Evolutionary conservation across 352 stramenopile genomes (phyloP).

Genomic region (Globisporangium echinulatum): DNA sequence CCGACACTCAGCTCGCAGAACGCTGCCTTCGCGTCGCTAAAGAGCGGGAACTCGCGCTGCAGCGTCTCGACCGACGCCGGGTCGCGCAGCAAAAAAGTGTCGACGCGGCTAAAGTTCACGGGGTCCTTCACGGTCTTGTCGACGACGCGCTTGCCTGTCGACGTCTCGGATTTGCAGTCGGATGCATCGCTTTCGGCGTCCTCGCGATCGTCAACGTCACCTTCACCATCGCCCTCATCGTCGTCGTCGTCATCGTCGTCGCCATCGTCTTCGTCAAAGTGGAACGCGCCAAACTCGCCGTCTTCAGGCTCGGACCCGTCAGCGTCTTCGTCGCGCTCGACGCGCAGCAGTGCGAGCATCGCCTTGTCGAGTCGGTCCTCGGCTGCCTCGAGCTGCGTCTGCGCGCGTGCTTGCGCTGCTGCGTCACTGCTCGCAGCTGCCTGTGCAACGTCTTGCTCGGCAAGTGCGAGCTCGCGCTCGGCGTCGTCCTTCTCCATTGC

Average conservation of each 20-base stretch:
- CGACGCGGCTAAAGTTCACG: conserved; percentile 70
- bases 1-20: conserved; percentile 83
- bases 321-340: conserved; percentile 34
- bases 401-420: conserved; percentile 34
- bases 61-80: conserved; percentile 24
- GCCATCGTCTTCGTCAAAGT: conserved; percentile 48
- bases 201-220: conserved; percentile 33
- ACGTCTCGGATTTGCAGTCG: neutral
- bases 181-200: neutral
- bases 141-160: conserved; percentile 14
- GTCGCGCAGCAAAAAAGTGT: conserved; percentile 40
- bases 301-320: conserved; percentile 25
- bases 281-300: conserved; percentile 43
- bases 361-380: conserved; percentile 63
- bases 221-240: conserved; percentile 43
- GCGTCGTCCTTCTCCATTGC: conserved; percentile 54
- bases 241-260: conserved; percentile 56
- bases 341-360: conserved; percentile 72
- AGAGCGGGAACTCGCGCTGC: conserved; percentile 52
- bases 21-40: conserved; percentile 43
- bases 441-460: conserved; percentile 40
- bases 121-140: conserved; percentile 60
- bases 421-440: conserved; percentile 24
- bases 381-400: conserved; percentile 38
- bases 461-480: conserved; percentile 47